Conservation (phyloP, 2,329 filamentous ascomycete genomes). For the Fusarium brachygibbosum region DNA sequence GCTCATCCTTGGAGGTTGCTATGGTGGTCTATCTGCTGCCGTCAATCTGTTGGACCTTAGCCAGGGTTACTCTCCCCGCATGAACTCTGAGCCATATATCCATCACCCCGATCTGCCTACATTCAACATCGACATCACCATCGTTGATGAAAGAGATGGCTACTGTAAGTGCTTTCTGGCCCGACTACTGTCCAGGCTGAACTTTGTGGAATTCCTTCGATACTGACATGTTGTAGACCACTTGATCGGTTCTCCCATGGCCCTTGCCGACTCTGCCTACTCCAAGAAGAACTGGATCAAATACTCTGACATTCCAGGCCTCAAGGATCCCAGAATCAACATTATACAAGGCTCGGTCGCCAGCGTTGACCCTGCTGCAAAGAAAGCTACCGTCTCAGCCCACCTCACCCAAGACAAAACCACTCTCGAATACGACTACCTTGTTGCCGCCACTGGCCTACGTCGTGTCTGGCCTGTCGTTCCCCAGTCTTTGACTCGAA, state of each 20-base stretch:
- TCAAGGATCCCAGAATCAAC: slow-evolving; percentile 72
- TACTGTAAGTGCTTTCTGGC: slow-evolving; percentile 70
- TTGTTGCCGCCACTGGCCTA: slow-evolving; percentile 79
- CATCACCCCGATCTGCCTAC: slow-evolving; percentile 60
- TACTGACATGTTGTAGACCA: slow-evolving; percentile 67
- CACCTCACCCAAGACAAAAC: slow-evolving; percentile 58
- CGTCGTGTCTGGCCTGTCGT: slow-evolving; percentile 79
- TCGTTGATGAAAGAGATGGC: slow-evolving; percentile 86
- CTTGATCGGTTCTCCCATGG: slow-evolving; percentile 80
- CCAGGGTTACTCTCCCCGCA: slow-evolving; percentile 66
- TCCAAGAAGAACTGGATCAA: slow-evolving; percentile 78
- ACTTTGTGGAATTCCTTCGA: background rate
- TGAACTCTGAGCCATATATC: slow-evolving; percentile 54
- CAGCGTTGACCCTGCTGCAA: slow-evolving; percentile 69
- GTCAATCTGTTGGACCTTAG: slow-evolving; percentile 77
- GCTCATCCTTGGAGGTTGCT: slow-evolving; percentile 78
- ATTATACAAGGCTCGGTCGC: slow-evolving; percentile 76
- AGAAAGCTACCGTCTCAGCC: slow-evolving; percentile 70
- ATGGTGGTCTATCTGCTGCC: slow-evolving; percentile 76
- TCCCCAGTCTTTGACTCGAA: slow-evolving; percentile 72
- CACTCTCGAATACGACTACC: slow-evolving; percentile 76
- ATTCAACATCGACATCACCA: slow-evolving; percentile 75
- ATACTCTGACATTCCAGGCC: slow-evolving; percentile 74
- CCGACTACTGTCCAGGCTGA: background rate
- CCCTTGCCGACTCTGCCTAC: slow-evolving; percentile 73